These are phyloP conservation scores for Lipomyces lipofer DNA, from an alignment of 805 yeast genomes.

Conservation along the genomic window DNA sequence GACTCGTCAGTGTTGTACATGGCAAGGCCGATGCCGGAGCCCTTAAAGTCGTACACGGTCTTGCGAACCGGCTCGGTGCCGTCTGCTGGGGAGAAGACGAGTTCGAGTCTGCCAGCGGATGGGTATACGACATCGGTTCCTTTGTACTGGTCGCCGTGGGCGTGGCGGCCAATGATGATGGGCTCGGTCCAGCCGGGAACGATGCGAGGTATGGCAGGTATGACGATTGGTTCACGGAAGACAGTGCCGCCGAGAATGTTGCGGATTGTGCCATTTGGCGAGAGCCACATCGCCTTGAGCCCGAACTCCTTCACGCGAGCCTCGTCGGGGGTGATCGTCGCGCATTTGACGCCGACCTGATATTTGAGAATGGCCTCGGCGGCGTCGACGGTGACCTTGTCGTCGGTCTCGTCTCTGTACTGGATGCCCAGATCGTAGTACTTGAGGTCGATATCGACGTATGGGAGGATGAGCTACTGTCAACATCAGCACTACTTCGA, in stretches of 20 bases:
- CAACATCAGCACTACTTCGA: not conserved
- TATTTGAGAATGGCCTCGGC: constrained; percentile 86
- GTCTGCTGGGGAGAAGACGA: constrained; percentile 70
- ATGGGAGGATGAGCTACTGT: constrained; percentile 67
- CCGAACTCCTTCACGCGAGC: constrained; percentile 88
- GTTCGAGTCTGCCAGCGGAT: constrained; percentile 73
- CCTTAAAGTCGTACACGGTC: constrained; percentile 67
- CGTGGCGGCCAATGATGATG: constrained; percentile 95
- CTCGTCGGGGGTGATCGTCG: constrained; percentile 98
- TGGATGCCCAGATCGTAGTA: constrained; percentile 89
- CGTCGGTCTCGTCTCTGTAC: constrained; percentile 84
- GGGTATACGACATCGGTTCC: constrained; percentile 84
- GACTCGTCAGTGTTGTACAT: constrained; percentile 97
- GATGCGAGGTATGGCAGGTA: constrained; percentile 81
- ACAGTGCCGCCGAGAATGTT: constrained; percentile 95
- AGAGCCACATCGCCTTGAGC: constrained; percentile 94
- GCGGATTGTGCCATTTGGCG: constrained; percentile 96
- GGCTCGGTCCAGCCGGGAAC: constrained; percentile 94
- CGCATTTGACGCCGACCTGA: constrained; percentile 95
- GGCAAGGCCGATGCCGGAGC: constrained; percentile 80
- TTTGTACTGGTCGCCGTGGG: constrained; percentile 94
- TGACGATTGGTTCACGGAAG: constrained; percentile 93
- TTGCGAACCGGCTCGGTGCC: constrained; percentile 57
- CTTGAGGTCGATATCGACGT: constrained; percentile 80
- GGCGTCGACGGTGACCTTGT: constrained; percentile 83